phyloP scores from a whole-genome alignment of 1,139 yeast species.

The Candida neerlandica region DNA sequence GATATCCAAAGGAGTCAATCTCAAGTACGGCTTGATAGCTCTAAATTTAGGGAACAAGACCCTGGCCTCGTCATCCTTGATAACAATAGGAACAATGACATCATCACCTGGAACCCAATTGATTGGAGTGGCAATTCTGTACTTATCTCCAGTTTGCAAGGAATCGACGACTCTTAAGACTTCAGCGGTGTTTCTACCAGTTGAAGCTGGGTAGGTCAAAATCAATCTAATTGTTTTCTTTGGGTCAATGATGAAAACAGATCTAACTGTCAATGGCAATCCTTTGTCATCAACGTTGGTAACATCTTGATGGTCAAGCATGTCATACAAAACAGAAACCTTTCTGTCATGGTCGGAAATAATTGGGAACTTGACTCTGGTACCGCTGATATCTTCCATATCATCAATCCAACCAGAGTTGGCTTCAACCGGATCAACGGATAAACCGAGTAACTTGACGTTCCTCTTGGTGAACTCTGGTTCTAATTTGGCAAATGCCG shows the following conservation, averaged over 20 bases:
- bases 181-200: conserved; percentile 89
- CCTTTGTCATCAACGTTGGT: conserved; percentile 75
- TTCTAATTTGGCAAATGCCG: conserved; percentile 82
- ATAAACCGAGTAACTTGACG: conserved; percentile 76
- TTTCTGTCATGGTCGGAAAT: conserved; percentile 76
- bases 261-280: conserved; percentile 74
- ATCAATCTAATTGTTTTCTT: conserved; percentile 71
- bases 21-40: conserved; percentile 75
- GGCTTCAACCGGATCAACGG: conserved; percentile 70
- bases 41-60: conserved; percentile 75
- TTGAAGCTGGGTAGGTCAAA: conserved; percentile 79
- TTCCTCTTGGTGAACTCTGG: conserved; percentile 78
- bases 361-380: conserved; percentile 72
- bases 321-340: conserved; percentile 70
- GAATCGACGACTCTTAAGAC: conserved; percentile 81
- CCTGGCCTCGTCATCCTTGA: conserved; percentile 71
- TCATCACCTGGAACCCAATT: conserved; percentile 89
- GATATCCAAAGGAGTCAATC: conserved; percentile 37
- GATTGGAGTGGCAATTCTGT: conserved; percentile 78
- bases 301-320: conserved; percentile 85
- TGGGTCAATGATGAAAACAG: conserved; percentile 84
- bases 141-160: conserved; percentile 71
- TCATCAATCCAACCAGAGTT: conserved; percentile 84
- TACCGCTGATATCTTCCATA: conserved; percentile 74
- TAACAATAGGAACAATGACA: conserved; percentile 78